phyloP scores from a whole-genome alignment of 495 filamentous ascomycete genomes.

The Darksidea phi region DNA sequence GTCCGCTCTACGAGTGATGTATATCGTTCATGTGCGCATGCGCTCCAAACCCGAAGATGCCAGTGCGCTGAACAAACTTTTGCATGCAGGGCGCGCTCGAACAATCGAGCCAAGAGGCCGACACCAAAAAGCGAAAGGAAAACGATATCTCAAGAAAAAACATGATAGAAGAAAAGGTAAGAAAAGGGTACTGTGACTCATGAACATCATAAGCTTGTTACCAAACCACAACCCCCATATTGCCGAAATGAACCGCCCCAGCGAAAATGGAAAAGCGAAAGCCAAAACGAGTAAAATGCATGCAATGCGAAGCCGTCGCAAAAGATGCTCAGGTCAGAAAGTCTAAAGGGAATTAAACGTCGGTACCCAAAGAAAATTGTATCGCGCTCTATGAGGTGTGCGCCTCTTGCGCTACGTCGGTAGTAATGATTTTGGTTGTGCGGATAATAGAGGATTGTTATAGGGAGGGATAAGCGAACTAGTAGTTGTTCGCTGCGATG shows the following conservation, averaged over 20 bases:
- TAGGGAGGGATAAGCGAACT: slow-evolving; percentile 11
- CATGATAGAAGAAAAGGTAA: too few species aligned
- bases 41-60: too few species aligned
- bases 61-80: too few species aligned
- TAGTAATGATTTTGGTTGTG: too few species aligned
- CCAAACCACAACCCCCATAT: slow-evolving; percentile 1
- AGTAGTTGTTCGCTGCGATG: slow-evolving; percentile 40
- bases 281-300: slow-evolving; percentile 2
- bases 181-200: too few species aligned
- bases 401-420: slow-evolving; percentile 1
- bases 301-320: slow-evolving; percentile 27
- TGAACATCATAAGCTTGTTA: slow-evolving; percentile 13
- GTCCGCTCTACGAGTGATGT: too few species aligned
- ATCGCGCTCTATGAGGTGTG: slow-evolving; percentile 15
- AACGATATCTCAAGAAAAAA: too few species aligned
- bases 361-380: slow-evolving; percentile 14
- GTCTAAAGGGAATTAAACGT: slow-evolving; percentile 20
- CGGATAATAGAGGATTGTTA: background rate
- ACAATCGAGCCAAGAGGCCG: too few species aligned
- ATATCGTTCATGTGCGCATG: too few species aligned
- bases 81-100: too few species aligned
- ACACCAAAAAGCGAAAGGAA: too few species aligned
- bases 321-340: slow-evolving; percentile 24
- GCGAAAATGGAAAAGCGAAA: slow-evolving; percentile 8
- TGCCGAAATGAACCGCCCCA: slow-evolving; percentile 1